Percentiles rank a stretch among this genome's conserved stretches.
Conservation (phyloP, 148 eudicot species). For the Persicaria tinctoria region DNA sequence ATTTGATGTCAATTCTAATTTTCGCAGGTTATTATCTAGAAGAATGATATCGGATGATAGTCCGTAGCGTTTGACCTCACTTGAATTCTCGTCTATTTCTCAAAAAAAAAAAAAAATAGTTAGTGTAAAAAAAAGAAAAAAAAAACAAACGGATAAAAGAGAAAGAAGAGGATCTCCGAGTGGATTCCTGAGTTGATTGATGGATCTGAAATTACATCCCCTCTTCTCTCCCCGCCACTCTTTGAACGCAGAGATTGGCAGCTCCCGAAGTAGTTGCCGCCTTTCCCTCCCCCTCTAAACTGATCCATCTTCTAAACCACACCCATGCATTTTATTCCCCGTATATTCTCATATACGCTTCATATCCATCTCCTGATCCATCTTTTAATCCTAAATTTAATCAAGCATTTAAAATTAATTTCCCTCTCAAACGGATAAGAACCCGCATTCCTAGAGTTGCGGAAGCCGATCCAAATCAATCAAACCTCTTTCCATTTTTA, state of each 20-base stretch:
- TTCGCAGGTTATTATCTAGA: too few relatives aligned
- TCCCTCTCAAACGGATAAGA: neutral
- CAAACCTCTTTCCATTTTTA: neutral
- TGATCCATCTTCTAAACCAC: neutral
- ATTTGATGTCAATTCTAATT: too few relatives aligned
- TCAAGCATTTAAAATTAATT: neutral
- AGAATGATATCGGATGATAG: too few relatives aligned
- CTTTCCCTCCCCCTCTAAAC: neutral
- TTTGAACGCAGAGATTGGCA: neutral
- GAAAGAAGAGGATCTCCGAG: slow-evolving; percentile 1
- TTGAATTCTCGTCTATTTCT: too few relatives aligned
- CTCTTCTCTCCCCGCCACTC: neutral
- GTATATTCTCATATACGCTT: too few relatives aligned
- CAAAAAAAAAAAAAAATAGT: too few relatives aligned
- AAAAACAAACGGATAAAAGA: neutral
- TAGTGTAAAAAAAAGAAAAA: neutral
- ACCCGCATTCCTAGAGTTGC: neutral
- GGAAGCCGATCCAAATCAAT: neutral
- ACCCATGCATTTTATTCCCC: too few relatives aligned
- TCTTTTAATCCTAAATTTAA: too few relatives aligned
- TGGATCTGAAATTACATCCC: neutral
- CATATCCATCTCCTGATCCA: too few relatives aligned
- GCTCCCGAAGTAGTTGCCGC: slow-evolving; percentile 1
- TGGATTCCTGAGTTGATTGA: neutral
- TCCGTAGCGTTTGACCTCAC: too few relatives aligned